Base-by-base conservation (phyloP, 345 rosid genomes). In the Brassica carinata region DNA sequence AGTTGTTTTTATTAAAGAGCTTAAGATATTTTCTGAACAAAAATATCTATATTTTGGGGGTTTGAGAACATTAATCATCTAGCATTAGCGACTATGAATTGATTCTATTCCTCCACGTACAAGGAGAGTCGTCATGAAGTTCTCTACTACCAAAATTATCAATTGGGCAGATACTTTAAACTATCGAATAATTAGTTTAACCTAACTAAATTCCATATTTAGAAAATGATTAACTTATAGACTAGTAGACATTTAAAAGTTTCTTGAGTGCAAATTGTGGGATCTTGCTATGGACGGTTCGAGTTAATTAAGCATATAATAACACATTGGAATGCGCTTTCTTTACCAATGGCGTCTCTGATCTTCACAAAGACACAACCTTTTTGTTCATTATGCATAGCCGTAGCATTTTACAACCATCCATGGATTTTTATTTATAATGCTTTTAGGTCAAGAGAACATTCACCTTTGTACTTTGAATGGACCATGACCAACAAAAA, bases 241-340 rank as follows among this genome's bases (percentile, higher is more conserved):
- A 80, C 62, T 72, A 75, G n/a, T 64, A 31, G 57, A 29, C 83
- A 38, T 53, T 29, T 57, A 40, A 74, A 63, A 36, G 57, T 48
- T 8, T 5, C 55, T 10, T 67, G 77, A 81, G 69, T 81, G 80
- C 80, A 75, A 34, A 65, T 14, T 14, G 31, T 48, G 27, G 79
- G 75, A 80, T 80, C 79, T 81, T 71, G 76, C 69, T 75, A 75
- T 71, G 83, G 80, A 75, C 80, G 83, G 83, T 71, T 81, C 51
- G 75, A 81, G 72, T 75, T 70, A 57, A 75, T 38, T 75, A 1
- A 19, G 83, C 80, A 81, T 81, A 80, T 78, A 68, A 69, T 59
- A 59, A 77, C 69, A 69, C 64, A 77, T 64, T 33, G 68, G 43
- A 64, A 64, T 64, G 64, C 73, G 5, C 77, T 75, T 75, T 81